Conservation (phyloP, 768 basidiomycete genomes). For the Trametes meyenii region DNA sequence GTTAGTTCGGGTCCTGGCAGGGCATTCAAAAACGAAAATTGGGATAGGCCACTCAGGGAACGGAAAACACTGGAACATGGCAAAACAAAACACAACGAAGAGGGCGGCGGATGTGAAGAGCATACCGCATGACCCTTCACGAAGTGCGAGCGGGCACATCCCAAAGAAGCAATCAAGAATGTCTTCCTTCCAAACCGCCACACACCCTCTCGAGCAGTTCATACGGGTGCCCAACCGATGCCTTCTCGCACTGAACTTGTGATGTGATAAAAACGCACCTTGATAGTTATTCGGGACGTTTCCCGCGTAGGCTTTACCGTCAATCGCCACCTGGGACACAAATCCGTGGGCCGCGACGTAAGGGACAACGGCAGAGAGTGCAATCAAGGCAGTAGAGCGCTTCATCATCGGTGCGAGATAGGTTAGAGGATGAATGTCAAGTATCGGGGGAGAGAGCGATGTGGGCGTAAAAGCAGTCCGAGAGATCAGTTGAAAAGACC, state of each 20-base stretch:
- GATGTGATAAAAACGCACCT: conserved; percentile 14
- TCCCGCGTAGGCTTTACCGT: conserved; percentile 47
- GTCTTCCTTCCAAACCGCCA: neutral
- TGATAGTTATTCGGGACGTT: conserved; percentile 45
- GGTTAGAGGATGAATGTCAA: neutral
- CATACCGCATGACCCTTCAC: neutral
- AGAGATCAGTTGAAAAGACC: neutral
- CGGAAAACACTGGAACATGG: neutral
- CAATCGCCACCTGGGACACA: conserved; percentile 44
- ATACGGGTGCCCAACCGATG: neutral
- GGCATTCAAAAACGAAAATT: conserved; percentile 1
- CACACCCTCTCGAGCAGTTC: neutral
- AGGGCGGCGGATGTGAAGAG: neutral
- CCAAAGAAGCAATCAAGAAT: neutral
- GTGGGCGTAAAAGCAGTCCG: neutral
- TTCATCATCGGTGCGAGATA: conserved; percentile 8
- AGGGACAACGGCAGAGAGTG: conserved; percentile 26
- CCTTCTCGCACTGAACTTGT: no score
- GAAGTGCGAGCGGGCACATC: neutral
- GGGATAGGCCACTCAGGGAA: neutral
- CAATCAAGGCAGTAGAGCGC: conserved; percentile 9
- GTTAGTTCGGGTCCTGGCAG: neutral
- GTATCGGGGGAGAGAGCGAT: conserved; percentile 1
- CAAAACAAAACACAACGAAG: neutral
- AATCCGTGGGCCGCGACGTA: conserved; percentile 47